Conservation (phyloP, 495 filamentous ascomycete species). For the Hyaloscypha hepaticicola region DNA sequence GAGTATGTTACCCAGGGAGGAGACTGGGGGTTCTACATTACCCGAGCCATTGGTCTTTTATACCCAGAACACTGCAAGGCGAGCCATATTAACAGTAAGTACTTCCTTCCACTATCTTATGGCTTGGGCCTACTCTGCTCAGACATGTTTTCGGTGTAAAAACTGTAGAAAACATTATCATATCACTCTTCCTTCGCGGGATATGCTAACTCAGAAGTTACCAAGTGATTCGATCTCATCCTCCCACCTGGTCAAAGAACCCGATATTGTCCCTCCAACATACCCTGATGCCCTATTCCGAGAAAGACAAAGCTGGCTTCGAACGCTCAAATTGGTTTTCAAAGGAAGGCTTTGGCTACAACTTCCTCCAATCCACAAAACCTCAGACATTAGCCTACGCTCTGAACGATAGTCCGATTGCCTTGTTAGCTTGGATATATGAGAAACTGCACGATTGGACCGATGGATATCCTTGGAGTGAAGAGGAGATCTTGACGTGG, state of each 20-base stretch:
- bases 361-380: conserved; percentile 54
- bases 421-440: conserved; percentile 65
- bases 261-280: conserved; percentile 25
- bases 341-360: conserved; percentile 48
- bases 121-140: not conserved
- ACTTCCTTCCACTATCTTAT: not conserved
- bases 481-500: conserved; percentile 68
- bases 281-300: conserved; percentile 21
- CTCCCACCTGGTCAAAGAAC: conserved; percentile 20
- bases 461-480: conserved; percentile 64
- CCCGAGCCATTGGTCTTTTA: conserved; percentile 53
- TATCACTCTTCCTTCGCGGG: no score
- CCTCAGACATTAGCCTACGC: conserved; percentile 62
- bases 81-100: conserved; percentile 44
- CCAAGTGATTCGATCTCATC: conserved; percentile 35
- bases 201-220: not conserved
- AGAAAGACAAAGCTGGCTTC: conserved; percentile 42
- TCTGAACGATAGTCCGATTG: conserved; percentile 60
- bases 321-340: conserved; percentile 42
- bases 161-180: no score
- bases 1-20: conserved; percentile 69
- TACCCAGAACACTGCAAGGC: conserved; percentile 59
- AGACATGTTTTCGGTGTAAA: not conserved
- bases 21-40: conserved; percentile 68
- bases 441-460: conserved; percentile 72